Base-by-base conservation (phyloP, 495 filamentous ascomycete genomes). In the Trichoderma orchidacearum region DNA sequence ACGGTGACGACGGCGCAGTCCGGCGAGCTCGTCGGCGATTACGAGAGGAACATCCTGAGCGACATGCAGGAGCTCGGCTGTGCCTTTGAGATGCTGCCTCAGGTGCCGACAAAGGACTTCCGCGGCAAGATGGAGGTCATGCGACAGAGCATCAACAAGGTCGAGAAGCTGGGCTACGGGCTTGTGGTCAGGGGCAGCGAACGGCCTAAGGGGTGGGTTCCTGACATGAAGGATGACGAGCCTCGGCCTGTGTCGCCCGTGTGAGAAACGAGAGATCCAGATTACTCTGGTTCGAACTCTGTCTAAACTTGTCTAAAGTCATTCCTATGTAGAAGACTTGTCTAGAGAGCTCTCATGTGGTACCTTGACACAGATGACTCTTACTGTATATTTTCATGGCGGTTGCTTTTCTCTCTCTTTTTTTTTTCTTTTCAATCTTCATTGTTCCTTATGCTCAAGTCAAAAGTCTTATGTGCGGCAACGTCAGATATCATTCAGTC, bases 161-260 rank as follows among this genome's bases (percentile, higher is more conserved):
- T 97, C 25, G 93, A 98, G 75, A 79, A 80, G 18, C 83, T 90
- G 17, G 83, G 88, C 15, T 97, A 96, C 71, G 89, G 89, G 9
- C 79, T 95, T 64, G 78, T 83, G 30, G 84, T 98, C 12, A 74
- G 94, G 11, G 93, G 94, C 0, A 85, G 83, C 51, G 93, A 98
- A 71, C 74, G 90, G 56, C 94, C 93, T 3, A 85, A 84, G 60
- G 93, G 93, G 5, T 97, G 93, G 93, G 80, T 89, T 61, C 93
- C 92, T 25, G 92, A 95, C 70, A 63, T 90, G 59, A 77, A 74
- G 5, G 78, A 73, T 53, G 60, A 65, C 11, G 56, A 12, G 9
- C 55, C 30, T 11, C 41, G 51, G 4, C 41, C 30, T 51, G 17
- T 13, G 17, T 57, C 56, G 12, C 45, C 28, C 30, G 35, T 21